Base-by-base conservation (phyloP, 805 yeast genomes). In the Naumovozyma baii region DNA sequence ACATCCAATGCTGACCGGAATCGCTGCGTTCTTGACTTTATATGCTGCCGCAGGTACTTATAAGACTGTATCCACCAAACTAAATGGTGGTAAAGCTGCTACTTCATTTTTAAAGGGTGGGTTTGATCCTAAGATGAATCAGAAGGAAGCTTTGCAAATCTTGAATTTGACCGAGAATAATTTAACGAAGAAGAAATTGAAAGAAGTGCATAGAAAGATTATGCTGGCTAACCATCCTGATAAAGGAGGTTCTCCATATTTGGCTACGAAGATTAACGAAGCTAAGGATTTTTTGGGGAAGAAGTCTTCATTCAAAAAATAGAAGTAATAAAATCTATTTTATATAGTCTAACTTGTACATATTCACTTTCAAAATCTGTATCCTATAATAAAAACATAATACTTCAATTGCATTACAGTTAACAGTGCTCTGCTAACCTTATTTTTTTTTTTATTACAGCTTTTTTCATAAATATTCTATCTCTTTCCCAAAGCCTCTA, bases 191-290 rank as follows among this genome's bases (percentile, higher is more conserved):
- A 72, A 78, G 43, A 78, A 71, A 52, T 68, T 87, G 53, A 88
- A 85, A 59, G 95, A 85, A 47, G 79, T 77, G 40, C 96, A 87
- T 61, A 76, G 96, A 64, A 73, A 72, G 54, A 79, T 86, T 57
- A 87, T 87, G 96, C 66, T 86, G 67, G 78, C 87, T 34, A 87
- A 87, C 62, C 96, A 87, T 57, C 96, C 96, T 14, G 96, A 87
- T 66, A 83, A 82, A 60, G 96, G 96, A 35, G 96, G 96, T 4
- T 82, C 94, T 5, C 83, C 94, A 35, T 85, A 75, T 55, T 61
- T 87, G 61, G 96, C 96, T 36, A 82, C 94, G 36, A 87, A 87
- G 68, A 84, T 87, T 49, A 87, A 87, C 59, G 95, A 87, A 66
- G 95, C 96, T 30, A 81, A 82, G 56, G 86, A 80, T 39, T 59